Evolutionary conservation across 805 yeast species (phyloP), one percentile per base, ranked within the genome.

Genomic region (Myxozyma lipomycoides): DNA sequence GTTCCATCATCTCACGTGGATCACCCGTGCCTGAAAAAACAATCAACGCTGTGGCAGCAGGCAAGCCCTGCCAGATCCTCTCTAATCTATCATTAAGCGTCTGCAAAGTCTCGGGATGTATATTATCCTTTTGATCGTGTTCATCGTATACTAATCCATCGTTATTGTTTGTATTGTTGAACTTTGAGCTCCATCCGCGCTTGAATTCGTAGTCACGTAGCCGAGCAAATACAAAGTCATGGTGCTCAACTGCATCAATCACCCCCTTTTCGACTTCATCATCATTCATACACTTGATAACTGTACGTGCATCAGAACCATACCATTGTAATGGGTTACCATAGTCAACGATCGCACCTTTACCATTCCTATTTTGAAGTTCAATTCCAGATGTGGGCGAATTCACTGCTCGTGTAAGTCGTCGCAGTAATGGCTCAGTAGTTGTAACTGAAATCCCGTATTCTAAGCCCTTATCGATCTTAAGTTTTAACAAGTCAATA

Each of bases 401-500:
- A 18, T 24, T 44, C 6, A 35, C 38, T 3, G 56, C 43, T 15
- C 55, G 48, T 30, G 45, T 40, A n/a, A 59, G 45, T 10, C 62
- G 49, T 15, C 46, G 43, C 25, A 59, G 36, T 4, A 59, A 25
- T 15, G 58, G 56, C 45, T 61, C 64, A 3, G 59, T 49, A 26
- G 47, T 57, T 42, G 26, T 53, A 7, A 45, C 47, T 25, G 70
- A 70, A 49, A 70, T 69, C 0, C 98, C 98, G 66, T 77, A 84
- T 2, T 73, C 68, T 4, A 68, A 64, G 1, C 96, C 97, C 49
- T 82, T 80, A 3, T 72, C 67, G 12, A 89, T 67, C 63, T 90
- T 89, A 58, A 81, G 60, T 59, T 85, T 81, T 1, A 86, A 78
- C 44, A 91, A 74, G 45, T 86, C 88, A 62, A 90, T 71, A 64